Percentiles rank a stretch among this genome's conserved stretches.
Evolutionary conservation across 1,284 basidiomycete species (phyloP).

Genomic region (Vanrija sp.): DNA sequence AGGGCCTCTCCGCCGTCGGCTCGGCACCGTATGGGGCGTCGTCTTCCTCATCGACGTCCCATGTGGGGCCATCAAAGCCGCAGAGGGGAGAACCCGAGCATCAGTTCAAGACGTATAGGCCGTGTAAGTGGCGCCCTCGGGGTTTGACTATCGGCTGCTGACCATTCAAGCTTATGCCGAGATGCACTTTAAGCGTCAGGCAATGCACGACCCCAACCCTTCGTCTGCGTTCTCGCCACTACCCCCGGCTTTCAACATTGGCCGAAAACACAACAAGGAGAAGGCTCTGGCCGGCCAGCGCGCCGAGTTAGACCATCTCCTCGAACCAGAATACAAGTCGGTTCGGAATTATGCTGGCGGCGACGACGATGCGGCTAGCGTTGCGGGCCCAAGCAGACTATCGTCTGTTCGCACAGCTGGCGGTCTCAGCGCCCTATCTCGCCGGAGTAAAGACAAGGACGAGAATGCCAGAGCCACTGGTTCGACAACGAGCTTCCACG

Average conservation of each 20-base stretch:
- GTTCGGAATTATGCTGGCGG: slow-evolving; percentile 12
- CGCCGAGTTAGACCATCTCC: slow-evolving; percentile 44
- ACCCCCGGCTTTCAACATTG: slow-evolving; percentile 37
- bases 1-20: slow-evolving; percentile 30
- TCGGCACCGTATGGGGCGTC: slow-evolving; percentile 17
- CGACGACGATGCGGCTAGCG: slow-evolving; percentile 23
- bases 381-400: slow-evolving; percentile 31
- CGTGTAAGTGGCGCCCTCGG: slow-evolving; percentile 28
- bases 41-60: background rate
- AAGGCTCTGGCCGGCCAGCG: slow-evolving; percentile 32
- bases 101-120: slow-evolving; percentile 41
- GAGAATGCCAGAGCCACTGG: slow-evolving; percentile 13
- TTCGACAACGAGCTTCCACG: slow-evolving; percentile 8
- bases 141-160: background rate
- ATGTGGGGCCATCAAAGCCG: slow-evolving; percentile 1
- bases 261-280: slow-evolving; percentile 32
- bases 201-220: slow-evolving; percentile 37
- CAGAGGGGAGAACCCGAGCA: slow-evolving; percentile 16
- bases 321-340: slow-evolving; percentile 39
- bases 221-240: slow-evolving; percentile 36
- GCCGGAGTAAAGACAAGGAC: slow-evolving; percentile 13
- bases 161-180: slow-evolving; percentile 24
- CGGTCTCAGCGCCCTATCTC: slow-evolving; percentile 21
- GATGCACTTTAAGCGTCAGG: slow-evolving; percentile 34
- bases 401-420: slow-evolving; percentile 29